Evolutionary conservation across 495 filamentous ascomycete species (phyloP).

Genomic region (Lasiosphaeria hispida): DNA sequence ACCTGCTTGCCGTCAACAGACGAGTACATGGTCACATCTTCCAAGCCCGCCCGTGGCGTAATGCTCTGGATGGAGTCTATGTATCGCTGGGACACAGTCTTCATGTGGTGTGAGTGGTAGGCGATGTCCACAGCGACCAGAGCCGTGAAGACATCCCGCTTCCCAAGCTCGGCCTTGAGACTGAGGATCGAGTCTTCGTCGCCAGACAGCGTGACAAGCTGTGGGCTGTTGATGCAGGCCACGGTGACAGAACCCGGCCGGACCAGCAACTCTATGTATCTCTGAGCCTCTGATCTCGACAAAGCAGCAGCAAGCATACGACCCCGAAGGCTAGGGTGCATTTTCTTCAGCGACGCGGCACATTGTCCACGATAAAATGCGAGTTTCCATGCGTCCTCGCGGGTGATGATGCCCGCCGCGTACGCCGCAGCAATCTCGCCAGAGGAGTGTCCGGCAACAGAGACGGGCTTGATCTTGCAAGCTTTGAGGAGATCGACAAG

Average conservation of each 20-base stretch:
- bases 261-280: constrained; percentile 6
- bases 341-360: constrained; percentile 21
- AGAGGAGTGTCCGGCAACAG: constrained; percentile 58
- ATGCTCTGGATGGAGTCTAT: constrained; percentile 20
- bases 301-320: constrained; percentile 39
- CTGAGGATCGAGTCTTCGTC: constrained; percentile 34
- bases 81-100: constrained; percentile 38
- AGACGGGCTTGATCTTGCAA: constrained; percentile 43
- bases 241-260: constrained; percentile 21
- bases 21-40: constrained; percentile 25
- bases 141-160: constrained; percentile 30
- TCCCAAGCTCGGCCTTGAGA: constrained; percentile 20
- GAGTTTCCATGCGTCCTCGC: constrained; percentile 49
- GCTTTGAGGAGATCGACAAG: constrained; percentile 52
- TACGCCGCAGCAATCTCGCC: constrained; percentile 58
- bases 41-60: not conserved
- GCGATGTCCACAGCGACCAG: constrained; percentile 37
- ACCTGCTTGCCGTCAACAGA: constrained; percentile 2
- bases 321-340: constrained; percentile 16
- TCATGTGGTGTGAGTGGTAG: constrained; percentile 48
- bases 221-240: constrained; percentile 50
- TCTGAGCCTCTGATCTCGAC: not conserved
- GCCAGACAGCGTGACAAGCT: constrained; percentile 46
- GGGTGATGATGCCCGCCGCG: constrained; percentile 39
- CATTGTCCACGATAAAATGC: constrained; percentile 41